phyloP scores from a whole-genome alignment of 176 grass and related monocot species.

The Echinochloa phyllopogon region DNA sequence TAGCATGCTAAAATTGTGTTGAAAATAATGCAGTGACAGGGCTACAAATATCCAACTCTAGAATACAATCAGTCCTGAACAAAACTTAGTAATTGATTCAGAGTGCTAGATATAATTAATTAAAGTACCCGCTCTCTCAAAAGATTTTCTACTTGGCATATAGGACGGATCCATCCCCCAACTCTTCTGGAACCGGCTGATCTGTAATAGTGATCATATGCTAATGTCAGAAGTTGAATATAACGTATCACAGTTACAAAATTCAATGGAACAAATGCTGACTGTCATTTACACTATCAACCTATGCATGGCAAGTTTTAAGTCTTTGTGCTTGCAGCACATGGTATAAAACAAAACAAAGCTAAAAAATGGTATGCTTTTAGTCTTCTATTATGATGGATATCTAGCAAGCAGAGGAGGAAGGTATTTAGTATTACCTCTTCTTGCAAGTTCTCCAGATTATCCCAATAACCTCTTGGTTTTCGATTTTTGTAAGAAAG shows the following conservation, averaged over 20 bases:
- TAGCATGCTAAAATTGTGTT: background rate
- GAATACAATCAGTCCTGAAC: background rate
- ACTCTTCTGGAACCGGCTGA: constrained; percentile 79
- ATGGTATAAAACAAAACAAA: background rate
- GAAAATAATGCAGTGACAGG: background rate
- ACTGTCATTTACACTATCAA: background rate
- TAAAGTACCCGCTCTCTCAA: constrained; percentile 85
- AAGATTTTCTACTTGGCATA: constrained; percentile 94
- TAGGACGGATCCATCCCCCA: constrained; percentile 93
- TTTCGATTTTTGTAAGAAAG: constrained; percentile 92
- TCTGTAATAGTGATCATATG: constrained; percentile 54
- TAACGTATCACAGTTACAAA: background rate
- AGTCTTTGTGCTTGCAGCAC: background rate
- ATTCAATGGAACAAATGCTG: background rate
- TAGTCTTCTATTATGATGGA: background rate
- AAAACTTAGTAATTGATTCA: background rate
- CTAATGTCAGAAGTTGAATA: constrained; percentile 24
- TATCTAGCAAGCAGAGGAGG: background rate
- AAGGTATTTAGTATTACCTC: constrained; percentile 57
- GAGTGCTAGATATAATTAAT: background rate
- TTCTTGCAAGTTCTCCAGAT: constrained; percentile 93
- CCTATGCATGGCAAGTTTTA: background rate
- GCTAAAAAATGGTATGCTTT: background rate
- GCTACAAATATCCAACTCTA: background rate
- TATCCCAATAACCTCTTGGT: constrained; percentile 97